A percentile compares a stretch with the other conserved stretches of the same genome.
Conservation (phyloP, 164 flowering plant genomes). For the Vitis labrusca region DNA sequence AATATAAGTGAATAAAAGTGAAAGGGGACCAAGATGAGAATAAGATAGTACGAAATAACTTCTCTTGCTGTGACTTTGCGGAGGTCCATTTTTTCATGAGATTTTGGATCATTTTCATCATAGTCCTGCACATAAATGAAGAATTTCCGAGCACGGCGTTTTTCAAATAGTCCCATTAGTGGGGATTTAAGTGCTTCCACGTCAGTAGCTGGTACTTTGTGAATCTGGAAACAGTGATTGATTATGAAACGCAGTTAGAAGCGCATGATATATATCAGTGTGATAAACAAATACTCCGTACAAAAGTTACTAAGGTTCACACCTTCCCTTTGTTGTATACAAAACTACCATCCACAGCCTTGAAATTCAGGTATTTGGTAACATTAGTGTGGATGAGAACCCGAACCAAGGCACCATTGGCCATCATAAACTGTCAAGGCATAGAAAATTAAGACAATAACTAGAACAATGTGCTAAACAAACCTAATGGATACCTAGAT, state of each 20-base stretch:
- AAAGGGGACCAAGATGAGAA: slow-evolving; percentile 3
- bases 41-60: slow-evolving; percentile 57
- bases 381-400: slow-evolving; percentile 94
- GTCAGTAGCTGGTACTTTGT: slow-evolving; percentile 96
- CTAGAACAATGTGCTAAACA: no score
- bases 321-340: slow-evolving; percentile 98
- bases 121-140: slow-evolving; percentile 94
- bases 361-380: slow-evolving; percentile 88
- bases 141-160: slow-evolving; percentile 90
- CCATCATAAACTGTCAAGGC: slow-evolving; percentile 84
- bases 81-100: slow-evolving; percentile 89
- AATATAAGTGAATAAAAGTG: background rate
- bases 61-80: slow-evolving; percentile 73
- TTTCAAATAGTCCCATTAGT: slow-evolving; percentile 91
- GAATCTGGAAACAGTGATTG: slow-evolving; percentile 40
- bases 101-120: slow-evolving; percentile 84
- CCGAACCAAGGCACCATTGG: slow-evolving; percentile 83
- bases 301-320: background rate
- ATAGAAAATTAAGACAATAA: background rate
- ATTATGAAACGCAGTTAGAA: no score
- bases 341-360: slow-evolving; percentile 97
- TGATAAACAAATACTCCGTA: background rate
- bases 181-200: slow-evolving; percentile 95
- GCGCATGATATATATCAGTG: no score
- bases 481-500: no score